Base-by-base conservation (phyloP, 2,329 filamentous ascomycete species). In the Peltaster fructicola region DNA sequence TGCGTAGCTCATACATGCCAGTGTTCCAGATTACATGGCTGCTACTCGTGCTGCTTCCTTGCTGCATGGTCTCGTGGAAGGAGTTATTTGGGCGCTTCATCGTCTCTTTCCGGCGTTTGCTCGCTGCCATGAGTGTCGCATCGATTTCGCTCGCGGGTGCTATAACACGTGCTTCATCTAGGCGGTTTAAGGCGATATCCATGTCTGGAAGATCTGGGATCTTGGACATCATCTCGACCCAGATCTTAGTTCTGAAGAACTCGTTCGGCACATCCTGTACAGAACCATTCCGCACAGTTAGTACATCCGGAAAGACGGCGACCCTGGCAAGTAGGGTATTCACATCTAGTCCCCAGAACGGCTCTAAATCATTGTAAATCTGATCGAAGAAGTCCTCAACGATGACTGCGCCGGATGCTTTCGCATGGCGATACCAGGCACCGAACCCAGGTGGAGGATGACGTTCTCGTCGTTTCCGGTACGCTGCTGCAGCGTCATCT, bases 141-240 rank as follows among this genome's bases (percentile, higher is more conserved):
- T 61, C 53, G 27, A 74, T 59, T 8, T 62, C 53, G 26, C 73
- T 59, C 49, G 59, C 60, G 1, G 63, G 62, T 3, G 66, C 54
- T 13, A 61, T 57, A n/a, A 67, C 56, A 6, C 63, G 56, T 23
- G 57, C 54, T 35, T 67, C 61, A 32, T 68, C 62, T 25, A 66
- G 61, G 7, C 66, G 38, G 33, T 68, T 68, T 40, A 68, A 57
- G 2, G 57, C 59, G 18, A 68, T 40, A 34, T 68, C 62, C 64
- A 68, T 68, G 30, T 68, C 63, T 0, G 65, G 65, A 19, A 68
- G 49, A n/a, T 40, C 33, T 2, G 44, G 27, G 5, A 57, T 39
- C 6, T 37, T 40, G 7, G 37, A 24, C 7, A 54, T 36, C 34
- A 57, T 34, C 15, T 48, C 41, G 12, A 37, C 26, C 53, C 52